Conservation (phyloP, 2,329 filamentous ascomycete species). For the Malbranchea cinnamomea region DNA sequence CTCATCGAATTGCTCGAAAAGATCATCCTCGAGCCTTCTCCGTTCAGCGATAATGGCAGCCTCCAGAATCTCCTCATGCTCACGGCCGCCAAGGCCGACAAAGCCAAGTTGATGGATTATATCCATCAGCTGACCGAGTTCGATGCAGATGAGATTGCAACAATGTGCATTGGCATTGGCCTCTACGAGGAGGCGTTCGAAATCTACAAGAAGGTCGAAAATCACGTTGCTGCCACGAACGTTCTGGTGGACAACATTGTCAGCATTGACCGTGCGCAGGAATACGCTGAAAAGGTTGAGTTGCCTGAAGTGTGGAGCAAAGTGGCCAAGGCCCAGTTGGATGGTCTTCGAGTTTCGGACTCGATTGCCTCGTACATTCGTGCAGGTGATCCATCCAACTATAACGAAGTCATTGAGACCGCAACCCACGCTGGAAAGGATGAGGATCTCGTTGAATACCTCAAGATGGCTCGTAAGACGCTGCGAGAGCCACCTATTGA, state of each 20-base stretch:
- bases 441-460: conserved; percentile 89
- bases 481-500: conserved; percentile 86
- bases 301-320: conserved; percentile 94
- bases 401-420: conserved; percentile 89
- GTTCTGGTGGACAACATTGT: conserved; percentile 94
- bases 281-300: conserved; percentile 89
- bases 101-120: conserved; percentile 87
- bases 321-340: conserved; percentile 93
- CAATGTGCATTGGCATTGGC: conserved; percentile 85
- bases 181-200: conserved; percentile 95
- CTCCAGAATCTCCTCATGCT: conserved; percentile 93
- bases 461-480: conserved; percentile 95
- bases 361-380: conserved; percentile 96
- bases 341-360: conserved; percentile 83
- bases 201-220: conserved; percentile 94
- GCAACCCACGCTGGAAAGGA: conserved; percentile 93
- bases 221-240: conserved; percentile 72
- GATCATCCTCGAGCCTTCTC: conserved; percentile 98
- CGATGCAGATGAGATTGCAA: conserved; percentile 80
- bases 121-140: conserved; percentile 84
- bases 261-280: conserved; percentile 92
- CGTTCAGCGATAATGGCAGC: conserved; percentile 94
- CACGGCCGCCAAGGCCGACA: conserved; percentile 93
- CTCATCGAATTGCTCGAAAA: conserved; percentile 96
- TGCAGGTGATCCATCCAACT: conserved; percentile 83